These are phyloP conservation scores for Paraleonurus japonicus DNA, from an alignment of 257 asterid genomes.

Conservation along the genomic window DNA sequence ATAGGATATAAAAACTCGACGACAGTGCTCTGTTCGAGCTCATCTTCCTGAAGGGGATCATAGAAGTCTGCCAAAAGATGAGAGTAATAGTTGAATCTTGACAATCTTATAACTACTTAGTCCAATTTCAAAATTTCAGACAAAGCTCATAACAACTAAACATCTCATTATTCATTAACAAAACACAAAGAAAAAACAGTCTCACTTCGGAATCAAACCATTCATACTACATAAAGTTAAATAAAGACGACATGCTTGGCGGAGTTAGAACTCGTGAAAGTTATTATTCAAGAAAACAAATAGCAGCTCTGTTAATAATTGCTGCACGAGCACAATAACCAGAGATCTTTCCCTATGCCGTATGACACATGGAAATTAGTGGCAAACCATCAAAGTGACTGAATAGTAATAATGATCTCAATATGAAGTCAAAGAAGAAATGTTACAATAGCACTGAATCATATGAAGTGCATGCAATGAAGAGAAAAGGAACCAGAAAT, in stretches of 20 bases:
- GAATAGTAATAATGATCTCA: not conserved
- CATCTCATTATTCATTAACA: not conserved
- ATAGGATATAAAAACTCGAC: conserved; percentile 59
- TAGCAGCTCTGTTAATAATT: not conserved
- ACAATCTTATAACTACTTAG: not conserved
- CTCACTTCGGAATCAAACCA: no score
- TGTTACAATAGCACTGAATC: not conserved
- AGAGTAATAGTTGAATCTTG: not conserved
- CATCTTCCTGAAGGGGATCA: conserved; percentile 77
- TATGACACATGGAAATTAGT: not conserved
- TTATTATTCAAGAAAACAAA: not conserved
- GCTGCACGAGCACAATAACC: not conserved
- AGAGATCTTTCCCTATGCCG: not conserved
- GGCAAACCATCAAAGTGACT: not conserved
- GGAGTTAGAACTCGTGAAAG: not conserved
- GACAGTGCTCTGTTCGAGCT: conserved; percentile 62
- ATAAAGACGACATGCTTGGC: not conserved
- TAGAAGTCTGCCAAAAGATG: conserved; percentile 64
- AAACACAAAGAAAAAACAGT: not conserved
- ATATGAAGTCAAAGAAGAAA: not conserved
- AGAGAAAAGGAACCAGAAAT: not conserved
- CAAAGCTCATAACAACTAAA: not conserved
- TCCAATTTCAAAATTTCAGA: no score
- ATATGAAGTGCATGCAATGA: not conserved
- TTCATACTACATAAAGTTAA: not conserved